Base-by-base conservation (phyloP, 2,329 filamentous ascomycete genomes). In the Talaromyces sp. region DNA sequence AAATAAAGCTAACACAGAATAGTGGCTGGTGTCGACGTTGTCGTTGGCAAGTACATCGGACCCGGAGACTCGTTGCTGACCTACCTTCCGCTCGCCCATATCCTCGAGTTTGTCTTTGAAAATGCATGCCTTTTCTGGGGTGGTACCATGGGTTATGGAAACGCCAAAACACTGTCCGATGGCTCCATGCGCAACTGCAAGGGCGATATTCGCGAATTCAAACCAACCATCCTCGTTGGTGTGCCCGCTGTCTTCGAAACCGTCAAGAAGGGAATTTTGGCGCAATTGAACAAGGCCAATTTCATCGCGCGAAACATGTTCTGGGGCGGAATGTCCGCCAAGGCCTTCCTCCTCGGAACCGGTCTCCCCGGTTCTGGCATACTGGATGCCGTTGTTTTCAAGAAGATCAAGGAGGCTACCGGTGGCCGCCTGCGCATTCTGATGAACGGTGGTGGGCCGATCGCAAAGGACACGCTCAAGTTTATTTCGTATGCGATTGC, bases 161-260 rank as follows among this genome's bases (percentile, higher is more conserved):
- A 90, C 72, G 88, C 92, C 19, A 88, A 91, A 69, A 97, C 94
- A 0, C 82, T 99, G 59, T 90, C 92, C 8, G 93, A 97, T 72
- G 77, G 80, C 3, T 95, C 90, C 21, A 89, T 96, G 76, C 87
- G 88, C 66, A 94, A 97, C 76, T 97, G 90, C 79, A 86, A 88
- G 66, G 93, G 94, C 67, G 94, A 99, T 69, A 96, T 99, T 77
- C 89, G 90, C 62, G 92, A 97, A 71, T 89, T 97, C 72, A 85
- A 84, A 67, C 94, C 94, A 0, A 95, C 92, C 1, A 84, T 97
- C 71, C 84, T 99, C 72, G 89, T 97, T 43, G 94, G 94, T 74
- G 94, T 99, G 3, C 94, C 94, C 1, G 92, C 95, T 61, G 89
- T 99, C 32, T 99, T 93, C 92, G 94, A 99, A 78, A 92, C 91